phyloP scores from a whole-genome alignment of 371 early-diverging fungal genomes.

The Cladochytrium tenue region DNA sequence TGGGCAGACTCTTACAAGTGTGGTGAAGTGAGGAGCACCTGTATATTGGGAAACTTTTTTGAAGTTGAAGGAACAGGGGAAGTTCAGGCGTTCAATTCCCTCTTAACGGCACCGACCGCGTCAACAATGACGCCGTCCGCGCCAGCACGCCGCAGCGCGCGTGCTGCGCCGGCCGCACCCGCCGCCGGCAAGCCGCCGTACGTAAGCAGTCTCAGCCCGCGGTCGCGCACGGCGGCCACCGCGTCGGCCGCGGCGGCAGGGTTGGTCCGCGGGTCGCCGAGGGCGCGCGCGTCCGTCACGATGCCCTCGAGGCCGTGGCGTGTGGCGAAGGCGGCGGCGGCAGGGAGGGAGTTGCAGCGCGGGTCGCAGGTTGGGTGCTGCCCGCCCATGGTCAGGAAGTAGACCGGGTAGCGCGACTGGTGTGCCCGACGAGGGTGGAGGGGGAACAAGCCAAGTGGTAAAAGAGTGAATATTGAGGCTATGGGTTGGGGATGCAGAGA shows the following conservation, averaged over 20 bases:
- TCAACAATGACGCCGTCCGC: slow-evolving; percentile 55
- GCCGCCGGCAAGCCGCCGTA: slow-evolving; percentile 83
- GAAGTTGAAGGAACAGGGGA: too few species aligned
- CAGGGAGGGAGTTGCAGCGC: slow-evolving; percentile 81
- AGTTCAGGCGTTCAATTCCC: slow-evolving; percentile 25
- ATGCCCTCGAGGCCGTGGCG: slow-evolving; percentile 77
- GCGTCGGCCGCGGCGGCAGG: too few species aligned
- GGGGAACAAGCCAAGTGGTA: slow-evolving; percentile 1
- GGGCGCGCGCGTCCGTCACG: slow-evolving; percentile 76
- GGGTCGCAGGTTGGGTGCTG: slow-evolving; percentile 72
- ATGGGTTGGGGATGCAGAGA: too few species aligned
- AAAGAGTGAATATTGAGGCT: too few species aligned
- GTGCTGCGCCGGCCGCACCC: slow-evolving; percentile 73
- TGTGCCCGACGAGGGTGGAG: not conserved
- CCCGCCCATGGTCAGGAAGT: slow-evolving; percentile 90
- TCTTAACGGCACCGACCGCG: slow-evolving; percentile 27
- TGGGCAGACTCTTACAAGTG: too few species aligned
- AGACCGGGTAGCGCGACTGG: slow-evolving; percentile 67
- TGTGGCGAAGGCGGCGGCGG: slow-evolving; percentile 82
- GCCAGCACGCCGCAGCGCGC: slow-evolving; percentile 68
- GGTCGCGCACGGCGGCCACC: too few species aligned
- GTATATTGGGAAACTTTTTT: too few species aligned
- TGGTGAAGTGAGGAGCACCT: too few species aligned
- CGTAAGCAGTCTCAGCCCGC: slow-evolving; percentile 77
- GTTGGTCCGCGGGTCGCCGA: slow-evolving; percentile 35